Conservation (phyloP, 1,284 basidiomycete species). For the Trametes pubescens region DNA sequence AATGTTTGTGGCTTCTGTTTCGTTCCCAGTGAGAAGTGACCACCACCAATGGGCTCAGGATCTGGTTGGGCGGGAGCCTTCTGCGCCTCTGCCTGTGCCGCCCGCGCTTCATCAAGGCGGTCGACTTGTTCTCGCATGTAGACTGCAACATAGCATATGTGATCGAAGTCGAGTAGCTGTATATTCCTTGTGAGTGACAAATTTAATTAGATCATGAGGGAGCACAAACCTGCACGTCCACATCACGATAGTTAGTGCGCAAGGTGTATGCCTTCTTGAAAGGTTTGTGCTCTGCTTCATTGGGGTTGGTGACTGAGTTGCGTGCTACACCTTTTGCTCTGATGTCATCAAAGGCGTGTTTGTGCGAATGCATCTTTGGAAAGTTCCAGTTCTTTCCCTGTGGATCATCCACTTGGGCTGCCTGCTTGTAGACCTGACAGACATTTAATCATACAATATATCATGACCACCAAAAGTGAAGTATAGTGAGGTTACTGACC, state of each 20-base stretch:
- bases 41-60: constrained; percentile 2
- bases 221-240: constrained; percentile 38
- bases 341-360: constrained; percentile 37
- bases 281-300: constrained; percentile 37
- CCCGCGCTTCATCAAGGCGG: constrained; percentile 6
- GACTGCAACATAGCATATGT: constrained; percentile 10
- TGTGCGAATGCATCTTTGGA: constrained; percentile 33
- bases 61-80: neutral
- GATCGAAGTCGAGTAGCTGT: constrained; percentile 30
- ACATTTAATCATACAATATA: too few relatives aligned
- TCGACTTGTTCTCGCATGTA: constrained; percentile 24
- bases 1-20: neutral
- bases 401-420: neutral
- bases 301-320: constrained; percentile 37
- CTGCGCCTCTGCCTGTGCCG: neutral
- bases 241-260: constrained; percentile 42
- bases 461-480: too few relatives aligned
- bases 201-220: constrained; percentile 7
- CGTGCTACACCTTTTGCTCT: constrained; percentile 32
- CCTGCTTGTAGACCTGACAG: neutral
- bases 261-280: constrained; percentile 38
- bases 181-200: neutral
- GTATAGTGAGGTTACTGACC: neutral
- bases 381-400: constrained; percentile 38
- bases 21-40: constrained; percentile 2